Evolutionary conservation across 2,329 filamentous ascomycete species (phyloP).

Genomic region (Colletotrichum australisinense): DNA sequence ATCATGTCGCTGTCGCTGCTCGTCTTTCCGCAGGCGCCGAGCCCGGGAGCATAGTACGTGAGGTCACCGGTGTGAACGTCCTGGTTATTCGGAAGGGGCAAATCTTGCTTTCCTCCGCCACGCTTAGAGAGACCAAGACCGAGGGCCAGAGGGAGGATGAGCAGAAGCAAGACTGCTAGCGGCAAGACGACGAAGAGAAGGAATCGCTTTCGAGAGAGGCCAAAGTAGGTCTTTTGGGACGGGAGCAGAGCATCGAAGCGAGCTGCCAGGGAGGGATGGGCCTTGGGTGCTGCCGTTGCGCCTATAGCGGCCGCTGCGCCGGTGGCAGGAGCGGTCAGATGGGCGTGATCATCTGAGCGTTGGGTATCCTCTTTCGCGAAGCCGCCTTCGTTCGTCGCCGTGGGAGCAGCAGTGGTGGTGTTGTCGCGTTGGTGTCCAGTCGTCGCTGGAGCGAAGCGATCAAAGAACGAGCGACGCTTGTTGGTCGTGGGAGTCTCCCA

Average conservation of each 20-base stretch:
- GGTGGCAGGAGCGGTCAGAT: background rate
- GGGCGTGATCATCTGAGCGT: background rate
- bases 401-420: background rate
- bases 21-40: constrained; percentile 76
- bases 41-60: constrained; percentile 74
- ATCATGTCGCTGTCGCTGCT: constrained; percentile 68
- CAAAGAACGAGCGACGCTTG: constrained; percentile 21
- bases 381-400: background rate
- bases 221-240: constrained; percentile 21
- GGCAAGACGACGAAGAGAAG: constrained; percentile 22
- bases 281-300: background rate
- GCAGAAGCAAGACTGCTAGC: constrained; percentile 5
- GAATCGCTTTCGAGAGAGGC: constrained; percentile 16
- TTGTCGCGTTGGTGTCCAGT: background rate
- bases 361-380: background rate
- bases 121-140: constrained; percentile 27
- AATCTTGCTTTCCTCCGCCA: background rate
- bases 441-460: constrained; percentile 10
- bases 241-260: constrained; percentile 28
- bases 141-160: constrained; percentile 22
- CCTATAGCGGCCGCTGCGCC: background rate
- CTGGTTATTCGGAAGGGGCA: constrained; percentile 16
- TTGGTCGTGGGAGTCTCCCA: constrained; percentile 22
- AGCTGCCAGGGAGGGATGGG: background rate
- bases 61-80: constrained; percentile 22